Evolutionary conservation across 2,329 filamentous ascomycete genomes (phyloP).

Genomic region (Cladorrhinum sp.): DNA sequence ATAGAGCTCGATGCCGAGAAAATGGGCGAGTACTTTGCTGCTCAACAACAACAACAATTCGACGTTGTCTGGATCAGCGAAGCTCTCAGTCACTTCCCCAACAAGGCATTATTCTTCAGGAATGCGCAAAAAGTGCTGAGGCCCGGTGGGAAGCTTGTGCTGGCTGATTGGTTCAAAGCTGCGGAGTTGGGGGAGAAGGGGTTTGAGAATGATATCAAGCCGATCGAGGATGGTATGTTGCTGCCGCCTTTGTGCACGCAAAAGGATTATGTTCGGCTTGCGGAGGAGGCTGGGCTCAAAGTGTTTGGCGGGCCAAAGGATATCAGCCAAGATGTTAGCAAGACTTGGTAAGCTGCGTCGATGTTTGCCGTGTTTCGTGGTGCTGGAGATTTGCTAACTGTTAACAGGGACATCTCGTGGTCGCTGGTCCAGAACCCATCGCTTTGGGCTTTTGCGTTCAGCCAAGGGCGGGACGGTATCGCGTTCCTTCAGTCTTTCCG

Average conservation of each 20-base stretch:
- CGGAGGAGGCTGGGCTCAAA: slow-evolving; percentile 46
- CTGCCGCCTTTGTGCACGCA: slow-evolving; percentile 55
- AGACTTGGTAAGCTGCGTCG: slow-evolving; percentile 52
- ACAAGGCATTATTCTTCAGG: slow-evolving; percentile 57
- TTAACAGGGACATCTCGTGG: slow-evolving; percentile 62
- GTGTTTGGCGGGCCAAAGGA: slow-evolving; percentile 48
- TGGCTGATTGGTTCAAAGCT: slow-evolving; percentile 62
- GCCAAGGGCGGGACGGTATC: slow-evolving; percentile 58
- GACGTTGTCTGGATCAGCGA: slow-evolving; percentile 62
- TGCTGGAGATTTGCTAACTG: slow-evolving; percentile 4
- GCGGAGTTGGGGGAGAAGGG: slow-evolving; percentile 43
- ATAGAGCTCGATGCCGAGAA: slow-evolving; percentile 60
- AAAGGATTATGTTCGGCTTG: slow-evolving; percentile 50
- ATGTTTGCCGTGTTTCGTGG: not conserved
- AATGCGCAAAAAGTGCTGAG: slow-evolving; percentile 50
- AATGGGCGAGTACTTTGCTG: slow-evolving; percentile 52
- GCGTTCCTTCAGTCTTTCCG: slow-evolving; percentile 60
- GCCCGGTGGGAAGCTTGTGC: slow-evolving; percentile 49
- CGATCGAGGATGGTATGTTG: slow-evolving; percentile 62
- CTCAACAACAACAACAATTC: slow-evolving; percentile 38
- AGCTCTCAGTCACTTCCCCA: slow-evolving; percentile 57
- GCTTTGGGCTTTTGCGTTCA: slow-evolving; percentile 59
- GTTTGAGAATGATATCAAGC: slow-evolving; percentile 52
- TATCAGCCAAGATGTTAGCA: slow-evolving; percentile 56
- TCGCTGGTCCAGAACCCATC: slow-evolving; percentile 56